phyloP scores from a whole-genome alignment of 2,329 filamentous ascomycete species.

The Lachnellula subtilissima region DNA sequence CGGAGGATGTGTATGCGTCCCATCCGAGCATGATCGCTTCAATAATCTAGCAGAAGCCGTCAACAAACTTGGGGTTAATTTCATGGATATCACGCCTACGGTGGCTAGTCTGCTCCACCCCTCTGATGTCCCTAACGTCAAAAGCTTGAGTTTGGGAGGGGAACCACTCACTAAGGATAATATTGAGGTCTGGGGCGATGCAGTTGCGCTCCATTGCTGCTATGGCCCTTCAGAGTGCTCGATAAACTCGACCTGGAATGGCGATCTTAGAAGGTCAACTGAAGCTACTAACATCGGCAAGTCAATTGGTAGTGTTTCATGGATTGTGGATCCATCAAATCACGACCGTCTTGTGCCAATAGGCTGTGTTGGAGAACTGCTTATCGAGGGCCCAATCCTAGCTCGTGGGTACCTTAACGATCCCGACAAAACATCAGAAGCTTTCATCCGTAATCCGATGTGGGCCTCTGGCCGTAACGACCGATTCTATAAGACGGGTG shows the following conservation, averaged over 20 bases:
- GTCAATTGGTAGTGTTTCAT: conserved; percentile 4
- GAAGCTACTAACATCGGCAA: conserved; percentile 12
- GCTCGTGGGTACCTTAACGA: conserved; percentile 21
- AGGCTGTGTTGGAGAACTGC: conserved; percentile 18
- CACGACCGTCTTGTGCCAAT: conserved; percentile 12
- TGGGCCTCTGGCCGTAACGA: conserved; percentile 13
- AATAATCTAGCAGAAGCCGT: conserved; percentile 13
- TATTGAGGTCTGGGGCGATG: conserved; percentile 8
- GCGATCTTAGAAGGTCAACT: conserved; percentile 1
- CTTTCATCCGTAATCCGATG: conserved; percentile 13
- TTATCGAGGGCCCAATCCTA: conserved; percentile 20
- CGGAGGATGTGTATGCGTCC: conserved; percentile 17
- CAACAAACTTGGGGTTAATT: conserved; percentile 11
- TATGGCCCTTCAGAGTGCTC: conserved; percentile 20
- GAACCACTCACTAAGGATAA: conserved; percentile 14
- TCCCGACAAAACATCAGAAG: conserved; percentile 7
- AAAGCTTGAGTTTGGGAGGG: conserved; percentile 13
- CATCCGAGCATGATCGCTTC: conserved; percentile 15
- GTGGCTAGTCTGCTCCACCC: conserved; percentile 14
- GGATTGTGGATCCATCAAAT: conserved; percentile 13
- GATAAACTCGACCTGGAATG: conserved; percentile 7
- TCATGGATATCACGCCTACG: conserved; percentile 15
- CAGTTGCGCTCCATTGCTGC: conserved; percentile 8
- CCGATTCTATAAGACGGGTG: conserved; percentile 32
- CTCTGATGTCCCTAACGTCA: conserved; percentile 11